A percentile compares a stretch with the other conserved stretches of the same genome.
Evolutionary conservation across 2,329 filamentous ascomycete species (phyloP).

Genomic region (Talaromyces sp.): DNA sequence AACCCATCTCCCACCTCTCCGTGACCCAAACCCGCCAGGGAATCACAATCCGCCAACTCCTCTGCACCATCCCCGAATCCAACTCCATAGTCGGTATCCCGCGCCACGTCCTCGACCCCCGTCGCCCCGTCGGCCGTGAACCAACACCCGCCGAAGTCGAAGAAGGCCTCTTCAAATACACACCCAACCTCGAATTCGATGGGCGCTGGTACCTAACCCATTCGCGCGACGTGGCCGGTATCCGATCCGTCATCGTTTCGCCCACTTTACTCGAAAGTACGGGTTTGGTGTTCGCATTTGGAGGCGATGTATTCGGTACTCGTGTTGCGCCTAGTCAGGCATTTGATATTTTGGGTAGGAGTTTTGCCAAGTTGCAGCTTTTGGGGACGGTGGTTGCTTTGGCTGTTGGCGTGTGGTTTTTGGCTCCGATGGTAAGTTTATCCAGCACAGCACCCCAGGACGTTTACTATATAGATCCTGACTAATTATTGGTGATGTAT

Average conservation of each 20-base stretch:
- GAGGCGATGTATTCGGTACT: constrained; percentile 81
- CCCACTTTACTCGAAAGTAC: constrained; percentile 89
- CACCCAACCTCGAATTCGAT: constrained; percentile 76
- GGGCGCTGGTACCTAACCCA: constrained; percentile 79
- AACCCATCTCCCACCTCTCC: constrained; percentile 73
- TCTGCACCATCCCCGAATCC: constrained; percentile 72
- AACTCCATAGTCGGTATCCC: constrained; percentile 78
- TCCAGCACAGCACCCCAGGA: background rate
- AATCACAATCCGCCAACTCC: constrained; percentile 77
- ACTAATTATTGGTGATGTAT: background rate
- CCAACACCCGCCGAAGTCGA: constrained; percentile 74
- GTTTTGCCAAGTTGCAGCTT: constrained; percentile 88
- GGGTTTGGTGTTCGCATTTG: constrained; percentile 82
- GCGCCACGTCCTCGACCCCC: constrained; percentile 75
- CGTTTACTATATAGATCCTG: constrained; percentile 6
- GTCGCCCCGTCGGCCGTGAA: constrained; percentile 81
- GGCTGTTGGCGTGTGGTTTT: constrained; percentile 69
- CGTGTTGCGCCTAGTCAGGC: constrained; percentile 80
- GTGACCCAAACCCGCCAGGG: constrained; percentile 90
- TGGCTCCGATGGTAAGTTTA: constrained; percentile 77
- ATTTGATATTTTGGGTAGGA: constrained; percentile 90
- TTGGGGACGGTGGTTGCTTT: constrained; percentile 80
- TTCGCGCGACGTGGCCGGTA: constrained; percentile 73
- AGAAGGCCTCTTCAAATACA: constrained; percentile 78
- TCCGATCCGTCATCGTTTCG: constrained; percentile 69